Conservation (phyloP, 2,329 filamentous ascomycete species). For the Trichoderma asperellum region DNA sequence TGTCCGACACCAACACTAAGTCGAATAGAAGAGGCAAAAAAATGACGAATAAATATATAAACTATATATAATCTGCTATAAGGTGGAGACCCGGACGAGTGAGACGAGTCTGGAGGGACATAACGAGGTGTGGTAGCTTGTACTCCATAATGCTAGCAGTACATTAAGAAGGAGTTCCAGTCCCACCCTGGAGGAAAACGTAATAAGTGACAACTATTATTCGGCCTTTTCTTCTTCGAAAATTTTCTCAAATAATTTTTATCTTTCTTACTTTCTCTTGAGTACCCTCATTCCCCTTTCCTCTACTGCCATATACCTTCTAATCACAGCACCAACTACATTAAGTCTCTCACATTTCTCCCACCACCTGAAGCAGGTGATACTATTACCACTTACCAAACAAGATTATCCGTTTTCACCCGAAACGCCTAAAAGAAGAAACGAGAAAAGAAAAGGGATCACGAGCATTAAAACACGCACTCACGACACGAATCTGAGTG, state of each 20-base stretch:
- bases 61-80: not conserved
- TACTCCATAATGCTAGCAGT: not conserved
- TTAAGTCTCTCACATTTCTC: not conserved
- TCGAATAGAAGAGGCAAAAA: not conserved
- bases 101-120: not conserved
- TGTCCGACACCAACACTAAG: not conserved
- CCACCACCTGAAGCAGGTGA: not conserved
- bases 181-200: not conserved
- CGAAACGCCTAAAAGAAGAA: not conserved
- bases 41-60: not conserved
- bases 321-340: not conserved
- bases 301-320: not conserved
- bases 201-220: not conserved
- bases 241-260: not conserved
- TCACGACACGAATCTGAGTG: not conserved
- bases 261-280: not conserved
- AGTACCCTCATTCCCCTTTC: not conserved
- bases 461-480: not conserved
- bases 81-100: not conserved
- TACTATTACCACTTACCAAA: not conserved
- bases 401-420: not conserved
- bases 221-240: not conserved
- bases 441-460: not conserved
- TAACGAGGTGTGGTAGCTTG: not conserved
- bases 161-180: not conserved